phyloP scores from a whole-genome alignment of 495 filamentous ascomycete genomes.

The Penicillium steckii region DNA sequence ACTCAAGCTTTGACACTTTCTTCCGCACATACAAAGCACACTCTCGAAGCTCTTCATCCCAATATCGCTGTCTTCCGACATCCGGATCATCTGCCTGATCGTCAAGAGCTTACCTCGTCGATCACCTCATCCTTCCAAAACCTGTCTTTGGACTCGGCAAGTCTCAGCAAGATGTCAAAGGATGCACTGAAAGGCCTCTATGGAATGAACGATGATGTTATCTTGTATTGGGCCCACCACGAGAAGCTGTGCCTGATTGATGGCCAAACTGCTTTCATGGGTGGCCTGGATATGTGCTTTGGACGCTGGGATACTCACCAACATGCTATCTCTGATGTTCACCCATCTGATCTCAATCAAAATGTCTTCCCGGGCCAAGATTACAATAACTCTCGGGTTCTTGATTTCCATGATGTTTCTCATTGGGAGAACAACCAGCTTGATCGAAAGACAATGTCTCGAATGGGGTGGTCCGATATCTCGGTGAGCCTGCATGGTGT shows the following conservation, averaged over 20 bases:
- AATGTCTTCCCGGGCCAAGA: constrained; percentile 90
- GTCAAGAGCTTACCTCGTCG: constrained; percentile 52
- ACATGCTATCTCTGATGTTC: constrained; percentile 83
- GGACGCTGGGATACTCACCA: constrained; percentile 64
- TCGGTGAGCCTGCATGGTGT: constrained; percentile 79
- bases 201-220: constrained; percentile 73
- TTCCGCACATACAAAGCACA: constrained; percentile 82
- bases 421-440: constrained; percentile 88
- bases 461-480: constrained; percentile 96
- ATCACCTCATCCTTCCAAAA: constrained; percentile 52
- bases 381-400: constrained; percentile 87
- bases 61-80: constrained; percentile 93
- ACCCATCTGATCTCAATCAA: constrained; percentile 70
- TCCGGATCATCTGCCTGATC: constrained; percentile 82
- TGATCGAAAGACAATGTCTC: constrained; percentile 70
- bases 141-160: constrained; percentile 49
- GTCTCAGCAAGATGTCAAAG: constrained; percentile 56
- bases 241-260: constrained; percentile 91
- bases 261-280: constrained; percentile 84
- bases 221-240: constrained; percentile 94
- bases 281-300: constrained; percentile 61
- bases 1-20: constrained; percentile 80
- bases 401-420: constrained; percentile 82
- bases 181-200: constrained; percentile 76
- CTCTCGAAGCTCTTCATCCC: constrained; percentile 71